Conservation (phyloP, 1,284 basidiomycete genomes). For the Cryptococcus maquisensis region DNA sequence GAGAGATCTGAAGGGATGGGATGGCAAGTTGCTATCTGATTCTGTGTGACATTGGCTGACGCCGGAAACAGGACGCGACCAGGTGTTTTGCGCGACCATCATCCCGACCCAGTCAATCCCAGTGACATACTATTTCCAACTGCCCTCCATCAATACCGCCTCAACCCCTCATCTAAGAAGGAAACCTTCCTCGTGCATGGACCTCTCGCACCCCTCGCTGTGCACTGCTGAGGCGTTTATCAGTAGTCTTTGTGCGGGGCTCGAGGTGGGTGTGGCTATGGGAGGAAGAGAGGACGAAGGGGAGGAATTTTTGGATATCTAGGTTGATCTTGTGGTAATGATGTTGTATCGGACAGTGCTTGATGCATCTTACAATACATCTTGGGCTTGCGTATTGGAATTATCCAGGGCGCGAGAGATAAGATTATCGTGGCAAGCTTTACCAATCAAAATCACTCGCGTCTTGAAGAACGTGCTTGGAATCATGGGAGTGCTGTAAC, state of each 20-base stretch:
- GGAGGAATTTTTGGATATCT: neutral
- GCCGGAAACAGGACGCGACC: constrained; percentile 11
- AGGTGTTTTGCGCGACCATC: constrained; percentile 17
- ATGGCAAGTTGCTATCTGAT: constrained; percentile 19
- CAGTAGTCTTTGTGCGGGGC: neutral
- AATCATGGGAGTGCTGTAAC: too few species aligned
- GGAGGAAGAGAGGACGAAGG: neutral
- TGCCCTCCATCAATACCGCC: constrained; percentile 1
- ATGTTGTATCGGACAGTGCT: neutral
- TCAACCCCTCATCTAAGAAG: neutral
- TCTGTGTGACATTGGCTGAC: neutral
- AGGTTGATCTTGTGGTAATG: neutral
- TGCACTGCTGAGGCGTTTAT: neutral
- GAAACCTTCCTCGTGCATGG: neutral
- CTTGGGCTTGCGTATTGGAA: neutral
- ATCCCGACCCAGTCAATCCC: constrained; percentile 7
- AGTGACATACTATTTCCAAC: constrained; percentile 10
- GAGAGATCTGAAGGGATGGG: constrained; percentile 31
- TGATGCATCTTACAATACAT: neutral
- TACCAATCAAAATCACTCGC: too few species aligned
- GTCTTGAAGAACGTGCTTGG: too few species aligned
- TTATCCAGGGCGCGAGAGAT: too few species aligned
- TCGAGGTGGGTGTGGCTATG: neutral
- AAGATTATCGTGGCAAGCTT: too few species aligned
- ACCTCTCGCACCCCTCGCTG: neutral